Conservation (phyloP, 129 eudicot genomes). For the Arctium minus region DNA sequence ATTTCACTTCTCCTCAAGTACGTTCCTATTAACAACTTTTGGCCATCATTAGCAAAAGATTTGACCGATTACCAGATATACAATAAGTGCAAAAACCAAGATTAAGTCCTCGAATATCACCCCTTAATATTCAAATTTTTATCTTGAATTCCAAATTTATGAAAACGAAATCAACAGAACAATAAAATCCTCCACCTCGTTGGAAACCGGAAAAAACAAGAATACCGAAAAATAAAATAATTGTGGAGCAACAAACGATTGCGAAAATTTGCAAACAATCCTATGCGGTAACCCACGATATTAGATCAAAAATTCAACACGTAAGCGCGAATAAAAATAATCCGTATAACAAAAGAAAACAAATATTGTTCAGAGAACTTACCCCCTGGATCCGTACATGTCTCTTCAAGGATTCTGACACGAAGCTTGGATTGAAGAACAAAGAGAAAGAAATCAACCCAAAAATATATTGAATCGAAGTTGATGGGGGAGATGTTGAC, state of each 20-base stretch:
- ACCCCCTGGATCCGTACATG: slow-evolving; percentile 43
- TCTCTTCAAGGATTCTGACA: slow-evolving; percentile 4
- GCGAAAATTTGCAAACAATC: background rate
- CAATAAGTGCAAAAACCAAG: background rate
- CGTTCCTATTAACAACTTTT: background rate
- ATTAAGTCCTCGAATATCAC: background rate
- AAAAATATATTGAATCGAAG: background rate
- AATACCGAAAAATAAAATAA: background rate
- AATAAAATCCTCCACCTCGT: background rate
- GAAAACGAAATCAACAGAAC: background rate
- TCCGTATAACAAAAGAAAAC: background rate
- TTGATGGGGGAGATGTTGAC: slow-evolving; percentile 13
- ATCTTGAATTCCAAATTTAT: background rate
- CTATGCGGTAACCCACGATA: background rate
- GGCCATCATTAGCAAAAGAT: background rate
- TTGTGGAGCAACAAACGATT: background rate
- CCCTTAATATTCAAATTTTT: background rate
- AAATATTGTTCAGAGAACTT: slow-evolving; percentile 16
- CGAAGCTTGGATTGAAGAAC: slow-evolving; percentile 15
- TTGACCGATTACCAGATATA: background rate
- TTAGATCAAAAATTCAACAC: background rate
- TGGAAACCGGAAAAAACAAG: background rate
- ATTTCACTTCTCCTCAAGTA: background rate
- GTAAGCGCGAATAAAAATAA: background rate
- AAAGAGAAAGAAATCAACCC: background rate